Percentiles rank a stretch among this genome's conserved stretches.
These are phyloP conservation scores for Cardamine occulta DNA, from an alignment of 345 rosid genomes.

Conservation along the genomic window DNA sequence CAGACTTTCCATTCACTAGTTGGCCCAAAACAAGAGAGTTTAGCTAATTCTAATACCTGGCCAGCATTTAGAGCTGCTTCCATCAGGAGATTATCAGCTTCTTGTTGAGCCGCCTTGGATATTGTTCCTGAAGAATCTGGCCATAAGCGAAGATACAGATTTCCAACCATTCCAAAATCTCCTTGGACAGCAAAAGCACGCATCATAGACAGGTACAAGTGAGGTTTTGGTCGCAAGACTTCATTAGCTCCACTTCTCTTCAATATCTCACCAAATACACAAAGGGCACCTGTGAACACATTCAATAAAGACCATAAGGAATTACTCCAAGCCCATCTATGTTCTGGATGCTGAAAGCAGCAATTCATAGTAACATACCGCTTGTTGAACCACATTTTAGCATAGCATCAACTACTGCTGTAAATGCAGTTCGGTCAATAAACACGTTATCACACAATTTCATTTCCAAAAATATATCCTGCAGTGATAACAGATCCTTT, in stretches of 20 bases:
- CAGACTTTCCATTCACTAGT: not conserved
- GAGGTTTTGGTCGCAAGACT: constrained; percentile 70
- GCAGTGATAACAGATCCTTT: constrained; percentile 57
- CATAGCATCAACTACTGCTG: constrained; percentile 68
- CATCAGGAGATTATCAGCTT: constrained; percentile 79
- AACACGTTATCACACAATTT: constrained; percentile 51
- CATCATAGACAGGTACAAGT: constrained; percentile 78
- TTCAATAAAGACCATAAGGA: constrained; percentile 18
- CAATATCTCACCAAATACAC: constrained; percentile 75
- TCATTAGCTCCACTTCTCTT: constrained; percentile 57
- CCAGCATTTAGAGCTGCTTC: constrained; percentile 81
- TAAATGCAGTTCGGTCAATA: constrained; percentile 69
- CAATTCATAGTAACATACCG: constrained; percentile 47
- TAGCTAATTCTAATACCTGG: constrained; percentile 51
- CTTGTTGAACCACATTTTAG: constrained; percentile 61
- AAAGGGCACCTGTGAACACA: constrained; percentile 61
- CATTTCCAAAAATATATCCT: constrained; percentile 57
- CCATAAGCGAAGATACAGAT: constrained; percentile 60
- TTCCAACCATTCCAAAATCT: constrained; percentile 61
- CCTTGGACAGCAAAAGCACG: constrained; percentile 65
- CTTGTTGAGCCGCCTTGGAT: constrained; percentile 56
- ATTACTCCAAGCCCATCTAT: constrained; percentile 2
- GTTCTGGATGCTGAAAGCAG: constrained; percentile 11
- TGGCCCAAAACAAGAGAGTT: constrained; percentile 14
- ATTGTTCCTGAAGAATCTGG: constrained; percentile 73